These are phyloP conservation scores for Fusarium subglutinans DNA, from an alignment of 2,329 filamentous ascomycete genomes.

Conservation along the genomic window DNA sequence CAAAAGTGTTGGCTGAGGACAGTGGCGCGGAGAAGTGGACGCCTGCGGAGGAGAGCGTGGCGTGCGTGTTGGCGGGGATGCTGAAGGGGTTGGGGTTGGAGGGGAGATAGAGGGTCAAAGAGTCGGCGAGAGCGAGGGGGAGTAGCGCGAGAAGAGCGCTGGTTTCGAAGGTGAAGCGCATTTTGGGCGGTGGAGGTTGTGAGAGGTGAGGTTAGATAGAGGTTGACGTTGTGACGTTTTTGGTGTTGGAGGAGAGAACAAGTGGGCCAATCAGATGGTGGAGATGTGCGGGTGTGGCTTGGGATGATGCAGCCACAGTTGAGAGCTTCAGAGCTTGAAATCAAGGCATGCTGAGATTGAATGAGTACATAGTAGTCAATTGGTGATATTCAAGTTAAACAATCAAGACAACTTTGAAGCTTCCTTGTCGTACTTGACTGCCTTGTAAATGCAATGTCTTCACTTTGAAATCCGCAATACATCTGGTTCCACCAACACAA, in stretches of 20 bases:
- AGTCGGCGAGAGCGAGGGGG: constrained; percentile 45
- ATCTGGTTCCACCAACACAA: not conserved
- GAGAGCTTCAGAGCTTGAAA: not conserved
- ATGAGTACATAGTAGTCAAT: not conserved
- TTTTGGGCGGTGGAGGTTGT: constrained; percentile 26
- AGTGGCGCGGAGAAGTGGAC: constrained; percentile 65
- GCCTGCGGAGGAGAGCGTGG: constrained; percentile 61
- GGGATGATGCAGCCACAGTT: constrained; percentile 29
- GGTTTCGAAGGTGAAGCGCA: constrained; percentile 50
- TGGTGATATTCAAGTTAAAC: not conserved
- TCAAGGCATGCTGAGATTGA: not conserved
- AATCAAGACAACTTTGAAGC: not conserved
- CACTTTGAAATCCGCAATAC: not conserved
- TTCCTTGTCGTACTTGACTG: not conserved
- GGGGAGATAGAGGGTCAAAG: constrained; percentile 58
- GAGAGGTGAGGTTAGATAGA: constrained; percentile 4
- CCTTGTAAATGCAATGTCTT: not conserved
- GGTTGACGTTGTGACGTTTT: constrained; percentile 33
- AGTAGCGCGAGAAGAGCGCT: constrained; percentile 50
- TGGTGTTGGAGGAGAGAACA: constrained; percentile 30
- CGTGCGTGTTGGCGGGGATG: constrained; percentile 73
- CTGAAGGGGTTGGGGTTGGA: constrained; percentile 60
- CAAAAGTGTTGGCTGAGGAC: constrained; percentile 74
- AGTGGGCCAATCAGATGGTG: constrained; percentile 36
- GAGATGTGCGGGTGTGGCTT: constrained; percentile 27